A percentile compares a stretch with the other conserved stretches of the same genome.
Conservation (phyloP, 306 rosid genomes). For the Quercus variabilis region DNA sequence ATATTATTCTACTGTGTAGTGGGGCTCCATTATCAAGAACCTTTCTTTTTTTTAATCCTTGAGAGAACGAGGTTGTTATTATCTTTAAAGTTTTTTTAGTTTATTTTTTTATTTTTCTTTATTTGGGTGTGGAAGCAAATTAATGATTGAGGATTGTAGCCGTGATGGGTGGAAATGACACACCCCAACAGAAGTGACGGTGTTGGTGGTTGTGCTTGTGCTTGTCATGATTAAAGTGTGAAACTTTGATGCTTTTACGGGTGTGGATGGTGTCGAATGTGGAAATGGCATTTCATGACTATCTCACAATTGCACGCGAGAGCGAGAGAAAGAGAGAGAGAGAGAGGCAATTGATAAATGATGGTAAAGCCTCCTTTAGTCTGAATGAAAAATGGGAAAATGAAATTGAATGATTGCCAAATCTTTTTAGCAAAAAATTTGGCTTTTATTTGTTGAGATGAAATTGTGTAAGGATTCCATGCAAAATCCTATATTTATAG, state of each 20-base stretch:
- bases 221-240: slow-evolving; percentile 73
- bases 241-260: slow-evolving; percentile 46
- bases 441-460: background rate
- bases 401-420: background rate
- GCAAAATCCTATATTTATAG: too few relatives aligned
- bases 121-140: background rate
- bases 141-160: slow-evolving; percentile 27
- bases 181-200: slow-evolving; percentile 21
- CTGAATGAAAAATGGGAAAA: background rate
- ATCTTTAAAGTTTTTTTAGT: background rate
- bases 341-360: slow-evolving; percentile 3
- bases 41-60: slow-evolving; percentile 26
- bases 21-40: slow-evolving; percentile 33
- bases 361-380: background rate
- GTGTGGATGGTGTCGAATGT: slow-evolving; percentile 28
- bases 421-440: too few relatives aligned
- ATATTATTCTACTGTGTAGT: slow-evolving; percentile 19
- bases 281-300: slow-evolving; percentile 28
- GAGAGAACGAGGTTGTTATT: slow-evolving; percentile 21
- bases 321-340: slow-evolving; percentile 1
- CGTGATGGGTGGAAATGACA: slow-evolving; percentile 36
- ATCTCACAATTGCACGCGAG: slow-evolving; percentile 56
- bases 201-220: slow-evolving; percentile 44
- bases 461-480: too few relatives aligned
- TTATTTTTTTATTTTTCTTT: background rate